phyloP scores from a whole-genome alignment of 768 basidiomycete genomes.

The Cytidiella melzeri region DNA sequence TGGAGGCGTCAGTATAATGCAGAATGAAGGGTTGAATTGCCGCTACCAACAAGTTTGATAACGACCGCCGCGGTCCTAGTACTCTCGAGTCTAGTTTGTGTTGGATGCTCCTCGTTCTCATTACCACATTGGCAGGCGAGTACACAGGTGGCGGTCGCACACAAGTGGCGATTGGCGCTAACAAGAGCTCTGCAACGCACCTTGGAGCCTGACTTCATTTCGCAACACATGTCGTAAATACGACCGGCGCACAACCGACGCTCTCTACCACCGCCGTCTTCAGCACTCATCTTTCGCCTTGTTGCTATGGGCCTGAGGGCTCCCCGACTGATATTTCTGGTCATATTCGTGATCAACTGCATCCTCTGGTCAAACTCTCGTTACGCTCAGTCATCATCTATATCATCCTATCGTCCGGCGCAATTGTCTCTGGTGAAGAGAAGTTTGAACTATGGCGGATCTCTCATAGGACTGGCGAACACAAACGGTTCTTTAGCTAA shows the following conservation, averaged over 20 bases:
- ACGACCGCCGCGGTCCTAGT: too few species aligned
- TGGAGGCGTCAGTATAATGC: too few species aligned
- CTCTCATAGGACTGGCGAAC: not conserved
- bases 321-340: conserved; percentile 45
- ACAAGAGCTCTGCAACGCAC: not conserved
- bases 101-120: too few species aligned
- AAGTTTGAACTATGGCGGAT: not conserved
- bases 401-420: not conserved
- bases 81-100: too few species aligned
- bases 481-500: not conserved
- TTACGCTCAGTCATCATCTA: conserved; percentile 17
- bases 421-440: not conserved
- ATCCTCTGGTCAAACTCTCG: conserved; percentile 54
- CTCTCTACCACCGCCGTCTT: not conserved
- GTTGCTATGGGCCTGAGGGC: conserved; percentile 40
- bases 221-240: conserved; percentile 11
- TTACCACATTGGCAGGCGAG: too few species aligned
- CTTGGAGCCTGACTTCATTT: not conserved
- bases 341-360: conserved; percentile 48
- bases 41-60: too few species aligned
- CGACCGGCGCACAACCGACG: not conserved
- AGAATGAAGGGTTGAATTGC: too few species aligned
- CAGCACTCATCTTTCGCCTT: conserved; percentile 2
- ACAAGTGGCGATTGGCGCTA: too few species aligned
- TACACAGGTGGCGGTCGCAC: too few species aligned